Conservation (phyloP, 345 rosid genomes). For the Schrenkiella parvula region DNA sequence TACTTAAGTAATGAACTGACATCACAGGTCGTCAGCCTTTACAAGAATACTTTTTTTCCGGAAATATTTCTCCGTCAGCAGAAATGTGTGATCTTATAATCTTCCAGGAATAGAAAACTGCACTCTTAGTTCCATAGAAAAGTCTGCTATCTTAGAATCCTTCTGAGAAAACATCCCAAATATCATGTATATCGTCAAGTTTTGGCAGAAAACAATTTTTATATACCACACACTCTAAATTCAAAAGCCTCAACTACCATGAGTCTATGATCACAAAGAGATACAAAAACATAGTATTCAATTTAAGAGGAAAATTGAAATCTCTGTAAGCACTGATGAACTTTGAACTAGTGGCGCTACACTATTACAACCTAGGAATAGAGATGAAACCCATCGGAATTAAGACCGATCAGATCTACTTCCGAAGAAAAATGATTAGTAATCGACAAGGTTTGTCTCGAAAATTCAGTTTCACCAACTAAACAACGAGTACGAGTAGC, state of each 20-base stretch:
- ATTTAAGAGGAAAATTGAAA: background rate
- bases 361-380: background rate
- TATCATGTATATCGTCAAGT: background rate
- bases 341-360: background rate
- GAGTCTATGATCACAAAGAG: background rate
- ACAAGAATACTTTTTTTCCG: background rate
- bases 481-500: constrained; percentile 10
- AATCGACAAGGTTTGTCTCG: background rate
- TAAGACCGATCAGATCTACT: constrained; percentile 30
- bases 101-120: no score
- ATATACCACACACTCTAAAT: background rate
- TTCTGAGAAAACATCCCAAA: no score
- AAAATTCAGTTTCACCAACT: constrained; percentile 4
- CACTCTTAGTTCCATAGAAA: no score
- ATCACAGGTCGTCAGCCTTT: background rate
- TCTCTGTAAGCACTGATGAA: background rate
- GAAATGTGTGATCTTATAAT: no score
- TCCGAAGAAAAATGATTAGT: background rate
- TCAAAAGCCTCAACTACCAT: background rate
- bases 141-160: no score
- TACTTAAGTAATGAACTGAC: background rate
- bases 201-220: background rate
- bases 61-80: no score
- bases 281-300: background rate
- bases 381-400: background rate